A percentile compares a stretch with the other conserved stretches of the same genome.
Evolutionary conservation across 106 monocot genomes (phyloP).

Genomic region (Dactylorhiza incarnata): DNA sequence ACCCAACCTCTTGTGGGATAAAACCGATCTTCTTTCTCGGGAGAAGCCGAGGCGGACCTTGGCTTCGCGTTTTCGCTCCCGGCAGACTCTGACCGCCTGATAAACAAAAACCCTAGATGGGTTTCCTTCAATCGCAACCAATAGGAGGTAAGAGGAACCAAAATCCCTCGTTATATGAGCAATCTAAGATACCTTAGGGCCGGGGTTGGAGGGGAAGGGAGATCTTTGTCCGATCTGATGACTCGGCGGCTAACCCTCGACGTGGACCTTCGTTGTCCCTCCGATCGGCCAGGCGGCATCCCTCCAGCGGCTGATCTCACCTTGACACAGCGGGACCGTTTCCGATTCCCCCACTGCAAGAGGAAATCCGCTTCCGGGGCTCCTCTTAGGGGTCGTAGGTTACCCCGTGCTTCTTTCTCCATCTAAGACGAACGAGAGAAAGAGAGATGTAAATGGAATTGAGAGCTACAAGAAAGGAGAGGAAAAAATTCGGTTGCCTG

Average conservation of each 20-base stretch:
- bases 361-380: conserved; percentile 33
- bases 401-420: conserved; percentile 20
- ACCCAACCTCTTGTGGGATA: conserved; percentile 81
- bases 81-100: conserved; percentile 47
- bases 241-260: conserved; percentile 51
- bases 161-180: background rate
- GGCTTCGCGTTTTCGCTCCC: conserved; percentile 49
- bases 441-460: background rate
- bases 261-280: conserved; percentile 26
- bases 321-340: conserved; percentile 67
- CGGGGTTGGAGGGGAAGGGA: conserved; percentile 14
- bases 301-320: conserved; percentile 11
- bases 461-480: background rate
- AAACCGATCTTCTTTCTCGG: conserved; percentile 87
- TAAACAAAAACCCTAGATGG: conserved; percentile 6
- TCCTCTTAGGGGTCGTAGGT: conserved; percentile 1
- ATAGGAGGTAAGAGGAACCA: background rate
- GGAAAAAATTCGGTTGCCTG: background rate
- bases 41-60: conserved; percentile 29
- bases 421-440: conserved; percentile 3
- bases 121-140: background rate
- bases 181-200: conserved; percentile 9
- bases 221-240: conserved; percentile 28
- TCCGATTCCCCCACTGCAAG: conserved; percentile 71
- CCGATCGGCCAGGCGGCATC: conserved; percentile 26